Evolutionary conservation across 202 grass and related monocot genomes (phyloP).

Genomic region (Musa balbisiana): DNA sequence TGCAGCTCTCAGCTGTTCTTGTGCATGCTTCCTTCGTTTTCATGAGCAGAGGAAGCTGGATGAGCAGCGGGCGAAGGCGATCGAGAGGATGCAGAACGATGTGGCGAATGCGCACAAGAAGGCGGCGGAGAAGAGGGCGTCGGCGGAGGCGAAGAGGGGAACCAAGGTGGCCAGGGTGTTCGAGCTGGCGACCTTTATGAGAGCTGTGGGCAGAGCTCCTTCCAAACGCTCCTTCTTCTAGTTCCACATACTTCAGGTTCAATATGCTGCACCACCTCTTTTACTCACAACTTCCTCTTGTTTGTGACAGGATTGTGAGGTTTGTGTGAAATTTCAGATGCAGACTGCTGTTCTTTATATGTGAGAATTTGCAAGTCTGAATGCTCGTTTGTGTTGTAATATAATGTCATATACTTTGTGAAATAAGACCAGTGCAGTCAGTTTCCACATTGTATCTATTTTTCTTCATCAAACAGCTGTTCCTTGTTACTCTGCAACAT

Average conservation of each 20-base stretch:
- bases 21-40: not conserved
- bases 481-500: too few species aligned
- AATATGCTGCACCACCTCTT: too few species aligned
- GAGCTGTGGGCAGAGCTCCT: conserved; percentile 13
- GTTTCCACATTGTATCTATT: too few species aligned
- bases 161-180: conserved; percentile 15
- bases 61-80: conserved; percentile 9
- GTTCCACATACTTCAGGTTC: not conserved
- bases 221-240: conserved; percentile 15
- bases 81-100: conserved; percentile 20
- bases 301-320: too few species aligned
- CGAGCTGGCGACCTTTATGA: conserved; percentile 11
- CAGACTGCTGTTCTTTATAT: conserved; percentile 1
- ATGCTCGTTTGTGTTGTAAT: too few species aligned
- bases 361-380: not conserved
- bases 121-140: conserved; percentile 14
- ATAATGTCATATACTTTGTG: too few species aligned
- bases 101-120: conserved; percentile 9
- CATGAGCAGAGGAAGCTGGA: conserved; percentile 11
- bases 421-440: too few species aligned
- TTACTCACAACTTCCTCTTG: too few species aligned
- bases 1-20: not conserved
- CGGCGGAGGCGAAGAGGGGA: conserved; percentile 18
- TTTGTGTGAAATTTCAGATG: not conserved
- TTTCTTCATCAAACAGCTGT: too few species aligned